These are phyloP conservation scores for Macadamia tetraphylla DNA, from an alignment of 164 flowering plant genomes.

Conservation along the genomic window DNA sequence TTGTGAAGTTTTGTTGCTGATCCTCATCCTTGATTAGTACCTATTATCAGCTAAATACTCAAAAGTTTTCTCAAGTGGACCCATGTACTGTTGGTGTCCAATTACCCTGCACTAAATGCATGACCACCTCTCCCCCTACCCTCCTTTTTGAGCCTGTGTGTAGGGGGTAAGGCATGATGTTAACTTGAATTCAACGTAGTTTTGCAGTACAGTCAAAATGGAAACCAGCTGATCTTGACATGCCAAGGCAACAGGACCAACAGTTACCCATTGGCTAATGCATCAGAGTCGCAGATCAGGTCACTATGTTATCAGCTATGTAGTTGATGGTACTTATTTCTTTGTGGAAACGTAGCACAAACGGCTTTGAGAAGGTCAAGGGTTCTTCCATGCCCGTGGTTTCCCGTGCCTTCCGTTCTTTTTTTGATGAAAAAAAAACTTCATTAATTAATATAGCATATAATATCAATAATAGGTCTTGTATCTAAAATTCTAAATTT, in stretches of 20 bases:
- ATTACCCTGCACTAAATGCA: too few relatives aligned
- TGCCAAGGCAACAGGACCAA: slow-evolving; percentile 47
- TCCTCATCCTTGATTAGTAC: too few relatives aligned
- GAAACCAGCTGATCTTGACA: slow-evolving; percentile 55
- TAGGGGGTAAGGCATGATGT: not conserved
- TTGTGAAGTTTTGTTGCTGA: not conserved
- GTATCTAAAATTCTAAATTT: too few relatives aligned
- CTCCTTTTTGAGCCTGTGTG: too few relatives aligned
- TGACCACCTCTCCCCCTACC: too few relatives aligned
- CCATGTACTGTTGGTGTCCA: too few relatives aligned
- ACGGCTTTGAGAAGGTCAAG: not conserved
- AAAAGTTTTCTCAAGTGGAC: too few relatives aligned
- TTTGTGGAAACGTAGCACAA: too few relatives aligned
- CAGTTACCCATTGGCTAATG: slow-evolving; percentile 33
- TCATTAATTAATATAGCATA: too few relatives aligned
- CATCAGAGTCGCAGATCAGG: slow-evolving; percentile 40
- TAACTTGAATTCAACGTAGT: not conserved
- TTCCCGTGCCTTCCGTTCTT: not conserved
- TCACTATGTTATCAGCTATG: slow-evolving; percentile 64
- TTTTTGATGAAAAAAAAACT: too few relatives aligned
- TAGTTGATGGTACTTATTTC: slow-evolving; percentile 25
- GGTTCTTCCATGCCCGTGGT: not conserved
- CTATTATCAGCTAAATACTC: too few relatives aligned
- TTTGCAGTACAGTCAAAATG: slow-evolving; percentile 60
- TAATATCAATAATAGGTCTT: too few relatives aligned